phyloP scores from a whole-genome alignment of 371 early-diverging fungal genomes.

The Basidiobolus meristosporus region DNA sequence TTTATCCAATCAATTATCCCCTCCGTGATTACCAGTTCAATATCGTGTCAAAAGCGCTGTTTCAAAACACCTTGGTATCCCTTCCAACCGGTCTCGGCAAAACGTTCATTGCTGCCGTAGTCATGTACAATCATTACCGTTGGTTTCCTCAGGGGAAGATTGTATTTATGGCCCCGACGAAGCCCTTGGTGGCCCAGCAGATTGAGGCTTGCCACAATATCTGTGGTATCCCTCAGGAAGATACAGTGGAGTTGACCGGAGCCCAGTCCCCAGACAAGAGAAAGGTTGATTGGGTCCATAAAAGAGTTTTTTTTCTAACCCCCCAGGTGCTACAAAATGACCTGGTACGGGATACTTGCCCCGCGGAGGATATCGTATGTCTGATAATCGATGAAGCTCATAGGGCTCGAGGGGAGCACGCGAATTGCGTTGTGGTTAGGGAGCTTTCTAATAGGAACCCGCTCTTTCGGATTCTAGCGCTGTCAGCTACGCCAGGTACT shows the following conservation, averaged over 20 bases:
- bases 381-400: slow-evolving; percentile 91
- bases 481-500: slow-evolving; percentile 82
- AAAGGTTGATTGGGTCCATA: slow-evolving; percentile 19
- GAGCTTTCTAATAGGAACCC: slow-evolving; percentile 20
- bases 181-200: slow-evolving; percentile 82
- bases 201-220: slow-evolving; percentile 66
- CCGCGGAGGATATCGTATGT: slow-evolving; percentile 29
- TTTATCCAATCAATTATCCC: slow-evolving; percentile 62
- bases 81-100: slow-evolving; percentile 87
- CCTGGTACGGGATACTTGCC: slow-evolving; percentile 27
- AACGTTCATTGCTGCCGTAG: slow-evolving; percentile 90
- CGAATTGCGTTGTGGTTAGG: slow-evolving; percentile 55
- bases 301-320: slow-evolving; percentile 72
- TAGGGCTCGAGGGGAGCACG: slow-evolving; percentile 64
- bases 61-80: slow-evolving; percentile 73
- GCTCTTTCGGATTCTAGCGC: slow-evolving; percentile 61
- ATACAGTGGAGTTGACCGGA: slow-evolving; percentile 62
- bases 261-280: slow-evolving; percentile 28
- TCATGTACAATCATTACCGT: slow-evolving; percentile 82
- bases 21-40: slow-evolving; percentile 77
- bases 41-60: slow-evolving; percentile 58
- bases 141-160: slow-evolving; percentile 86
- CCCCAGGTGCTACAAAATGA: slow-evolving; percentile 85
- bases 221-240: slow-evolving; percentile 42
- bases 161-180: slow-evolving; percentile 85